These are phyloP conservation scores for Paecilomyces sp. DNA, from an alignment of 2,329 filamentous ascomycete species.

Conservation along the genomic window DNA sequence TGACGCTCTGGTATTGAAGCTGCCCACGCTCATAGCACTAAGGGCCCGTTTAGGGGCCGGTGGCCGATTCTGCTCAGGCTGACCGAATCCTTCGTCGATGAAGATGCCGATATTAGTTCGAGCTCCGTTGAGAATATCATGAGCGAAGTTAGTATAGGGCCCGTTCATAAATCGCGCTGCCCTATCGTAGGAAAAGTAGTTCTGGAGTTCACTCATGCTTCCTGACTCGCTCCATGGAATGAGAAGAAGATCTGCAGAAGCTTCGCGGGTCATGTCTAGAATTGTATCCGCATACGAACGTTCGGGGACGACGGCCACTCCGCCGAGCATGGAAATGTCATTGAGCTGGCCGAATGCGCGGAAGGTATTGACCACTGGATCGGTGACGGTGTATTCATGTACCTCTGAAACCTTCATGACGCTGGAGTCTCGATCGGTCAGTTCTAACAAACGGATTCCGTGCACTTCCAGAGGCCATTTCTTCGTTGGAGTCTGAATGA, in stretches of 20 bases:
- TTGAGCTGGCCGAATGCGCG: slow-evolving; percentile 79
- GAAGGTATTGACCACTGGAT: slow-evolving; percentile 88
- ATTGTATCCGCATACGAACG: slow-evolving; percentile 73
- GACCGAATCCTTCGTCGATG: slow-evolving; percentile 60
- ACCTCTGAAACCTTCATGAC: slow-evolving; percentile 89
- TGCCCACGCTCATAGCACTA: slow-evolving; percentile 55
- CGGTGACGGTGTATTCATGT: slow-evolving; percentile 63
- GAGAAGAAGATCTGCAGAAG: slow-evolving; percentile 66
- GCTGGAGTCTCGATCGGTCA: slow-evolving; percentile 87
- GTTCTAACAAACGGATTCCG: slow-evolving; percentile 75
- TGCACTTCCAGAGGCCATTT: slow-evolving; percentile 60
- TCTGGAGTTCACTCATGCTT: slow-evolving; percentile 60
- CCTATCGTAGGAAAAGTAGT: slow-evolving; percentile 44
- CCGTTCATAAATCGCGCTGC: slow-evolving; percentile 51
- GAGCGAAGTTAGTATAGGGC: slow-evolving; percentile 68
- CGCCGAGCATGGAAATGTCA: slow-evolving; percentile 74
- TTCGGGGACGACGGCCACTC: slow-evolving; percentile 72
- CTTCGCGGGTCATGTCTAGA: slow-evolving; percentile 60
- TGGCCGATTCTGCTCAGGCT: slow-evolving; percentile 15
- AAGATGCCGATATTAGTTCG: slow-evolving; percentile 68
- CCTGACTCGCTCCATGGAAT: slow-evolving; percentile 88
- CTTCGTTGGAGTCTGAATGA: slow-evolving; percentile 8
- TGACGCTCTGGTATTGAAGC: slow-evolving; percentile 51
- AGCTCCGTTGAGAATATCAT: slow-evolving; percentile 55
- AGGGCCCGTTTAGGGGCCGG: slow-evolving; percentile 32